These are phyloP conservation scores for Dichotomopilus funicola DNA, from an alignment of 2,329 filamentous ascomycete genomes.

Conservation along the genomic window DNA sequence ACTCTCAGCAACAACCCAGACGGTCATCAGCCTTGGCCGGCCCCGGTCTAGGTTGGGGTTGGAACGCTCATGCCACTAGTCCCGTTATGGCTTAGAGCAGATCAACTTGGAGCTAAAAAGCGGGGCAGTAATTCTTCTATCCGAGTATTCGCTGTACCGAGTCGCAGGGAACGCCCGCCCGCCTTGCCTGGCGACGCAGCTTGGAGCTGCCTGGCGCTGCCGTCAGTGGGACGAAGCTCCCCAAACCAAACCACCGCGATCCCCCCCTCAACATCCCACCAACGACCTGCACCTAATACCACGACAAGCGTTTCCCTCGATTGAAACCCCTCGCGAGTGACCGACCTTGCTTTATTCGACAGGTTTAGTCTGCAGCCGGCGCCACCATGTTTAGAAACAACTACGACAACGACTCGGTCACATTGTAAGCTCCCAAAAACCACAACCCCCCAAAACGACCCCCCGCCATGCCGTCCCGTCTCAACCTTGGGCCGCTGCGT, in stretches of 20 bases:
- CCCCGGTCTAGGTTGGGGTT: not conserved
- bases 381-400: slow-evolving; percentile 96
- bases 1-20: not conserved
- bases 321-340: not conserved
- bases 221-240: slow-evolving; percentile 14
- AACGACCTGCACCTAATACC: slow-evolving; percentile 1
- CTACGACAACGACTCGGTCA: slow-evolving; percentile 99
- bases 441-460: slow-evolving; percentile 1
- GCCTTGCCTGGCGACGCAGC: slow-evolving; percentile 19
- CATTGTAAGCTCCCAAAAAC: slow-evolving; percentile 67
- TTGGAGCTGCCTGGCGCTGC: slow-evolving; percentile 24
- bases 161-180: slow-evolving; percentile 12
- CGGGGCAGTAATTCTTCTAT: not conserved
- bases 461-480: not conserved
- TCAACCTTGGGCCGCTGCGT: slow-evolving; percentile 7
- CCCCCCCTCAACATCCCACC: slow-evolving; percentile 1
- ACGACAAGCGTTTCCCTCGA: not conserved
- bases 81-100: too few species aligned
- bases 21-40: slow-evolving; percentile 18
- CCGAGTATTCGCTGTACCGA: slow-evolving; percentile 9
- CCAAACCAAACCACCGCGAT: slow-evolving; percentile 6
- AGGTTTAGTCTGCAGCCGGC: slow-evolving; percentile 2
- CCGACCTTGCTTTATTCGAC: not conserved
- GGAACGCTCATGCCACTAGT: too few species aligned
- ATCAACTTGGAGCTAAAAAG: not conserved